These are phyloP conservation scores for Botrytis byssoidea DNA, from an alignment of 2,329 filamentous ascomycete species.

Conservation along the genomic window DNA sequence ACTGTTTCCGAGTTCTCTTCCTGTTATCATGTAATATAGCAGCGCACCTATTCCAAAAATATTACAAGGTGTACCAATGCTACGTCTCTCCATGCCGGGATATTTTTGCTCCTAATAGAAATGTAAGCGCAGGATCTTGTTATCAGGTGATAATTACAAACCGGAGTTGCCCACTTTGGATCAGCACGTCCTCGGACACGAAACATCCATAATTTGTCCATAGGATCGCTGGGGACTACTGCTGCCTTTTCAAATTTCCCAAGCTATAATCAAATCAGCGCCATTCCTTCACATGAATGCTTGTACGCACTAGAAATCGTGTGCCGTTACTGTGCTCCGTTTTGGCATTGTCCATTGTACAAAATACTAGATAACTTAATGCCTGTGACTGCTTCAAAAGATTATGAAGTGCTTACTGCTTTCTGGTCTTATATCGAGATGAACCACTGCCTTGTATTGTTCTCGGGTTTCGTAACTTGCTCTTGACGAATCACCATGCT, in stretches of 20 bases:
- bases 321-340: background rate
- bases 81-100: background rate
- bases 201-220: background rate
- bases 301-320: background rate
- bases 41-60: slow-evolving; percentile 8
- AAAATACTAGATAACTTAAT: background rate
- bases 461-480: accelerated
- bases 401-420: background rate
- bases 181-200: background rate
- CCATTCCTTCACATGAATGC: background rate
- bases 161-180: background rate
- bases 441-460: background rate
- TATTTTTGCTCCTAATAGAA: background rate
- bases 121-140: background rate
- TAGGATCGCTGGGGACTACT: background rate
- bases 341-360: too few relatives aligned
- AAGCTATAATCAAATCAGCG: background rate
- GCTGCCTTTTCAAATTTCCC: background rate
- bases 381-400: background rate
- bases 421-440: slow-evolving; percentile 9
- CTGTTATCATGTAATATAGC: background rate
- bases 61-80: background rate
- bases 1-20: background rate
- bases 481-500: background rate
- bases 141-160: background rate